Conservation (phyloP, 2,329 filamentous ascomycete genomes). For the Aspergillus felis region DNA sequence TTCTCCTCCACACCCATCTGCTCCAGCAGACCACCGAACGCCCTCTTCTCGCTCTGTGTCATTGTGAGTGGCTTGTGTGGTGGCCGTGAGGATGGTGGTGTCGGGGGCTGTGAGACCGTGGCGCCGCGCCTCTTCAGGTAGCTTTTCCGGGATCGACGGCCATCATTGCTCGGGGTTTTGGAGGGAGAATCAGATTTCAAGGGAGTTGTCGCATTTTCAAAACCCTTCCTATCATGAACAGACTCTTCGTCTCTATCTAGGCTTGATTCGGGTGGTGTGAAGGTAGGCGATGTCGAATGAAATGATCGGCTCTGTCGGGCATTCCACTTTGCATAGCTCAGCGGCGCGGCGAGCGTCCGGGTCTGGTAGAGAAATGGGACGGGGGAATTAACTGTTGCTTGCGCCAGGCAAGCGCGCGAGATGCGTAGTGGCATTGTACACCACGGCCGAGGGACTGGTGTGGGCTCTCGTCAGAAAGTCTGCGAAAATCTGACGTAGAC, state of each 20-base stretch:
- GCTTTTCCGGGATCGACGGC: not conserved
- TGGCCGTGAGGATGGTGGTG: not conserved
- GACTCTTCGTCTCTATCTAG: not conserved
- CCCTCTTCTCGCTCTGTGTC: conserved; percentile 17
- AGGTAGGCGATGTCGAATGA: conserved; percentile 7
- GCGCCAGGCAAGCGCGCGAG: conserved; percentile 28
- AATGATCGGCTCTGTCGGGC: conserved; percentile 12
- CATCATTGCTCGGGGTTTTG: not conserved
- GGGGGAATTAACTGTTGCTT: conserved; percentile 34
- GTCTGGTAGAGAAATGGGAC: conserved; percentile 72
- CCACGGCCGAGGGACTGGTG: not conserved
- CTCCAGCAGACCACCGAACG: conserved; percentile 18
- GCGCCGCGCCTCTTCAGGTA: conserved; percentile 12
- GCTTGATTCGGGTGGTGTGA: not conserved
- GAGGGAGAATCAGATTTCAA: not conserved
- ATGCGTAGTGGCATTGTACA: conserved; percentile 26
- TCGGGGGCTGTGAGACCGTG: conserved; percentile 1
- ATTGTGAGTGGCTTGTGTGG: conserved; percentile 10
- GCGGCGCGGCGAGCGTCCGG: conserved; percentile 48
- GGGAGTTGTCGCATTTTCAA: not conserved
- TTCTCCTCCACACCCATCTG: conserved; percentile 9
- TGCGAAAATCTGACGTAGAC: not conserved
- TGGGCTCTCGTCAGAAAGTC: not conserved
- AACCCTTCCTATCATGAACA: not conserved
- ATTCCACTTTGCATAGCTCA: conserved; percentile 5